Evolutionary conservation across 192 early-diverging fungal genomes (phyloP).

Genomic region (Umbelopsis ramanniana): DNA sequence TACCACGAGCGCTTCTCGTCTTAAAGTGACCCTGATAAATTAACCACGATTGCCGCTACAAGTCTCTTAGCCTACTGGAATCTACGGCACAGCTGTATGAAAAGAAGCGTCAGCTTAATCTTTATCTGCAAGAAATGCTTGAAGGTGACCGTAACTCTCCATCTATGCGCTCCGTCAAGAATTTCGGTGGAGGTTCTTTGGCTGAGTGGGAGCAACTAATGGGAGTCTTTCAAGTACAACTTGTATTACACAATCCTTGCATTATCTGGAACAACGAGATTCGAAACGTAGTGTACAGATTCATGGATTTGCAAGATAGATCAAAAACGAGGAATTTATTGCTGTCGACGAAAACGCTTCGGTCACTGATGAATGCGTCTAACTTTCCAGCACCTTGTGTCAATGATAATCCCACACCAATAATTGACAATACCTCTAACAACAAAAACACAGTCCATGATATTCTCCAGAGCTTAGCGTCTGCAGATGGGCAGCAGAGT

Average conservation of each 20-base stretch:
- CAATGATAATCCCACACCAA: neutral
- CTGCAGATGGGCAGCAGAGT: neutral
- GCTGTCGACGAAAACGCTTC: neutral
- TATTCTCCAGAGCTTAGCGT: neutral
- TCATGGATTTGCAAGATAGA: constrained; percentile 55
- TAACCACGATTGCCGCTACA: neutral
- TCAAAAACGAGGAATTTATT: constrained; percentile 1
- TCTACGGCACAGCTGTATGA: constrained; percentile 1
- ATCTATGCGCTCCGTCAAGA: neutral
- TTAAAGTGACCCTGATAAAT: no score
- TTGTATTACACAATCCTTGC: constrained; percentile 76
- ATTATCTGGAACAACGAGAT: constrained; percentile 80
- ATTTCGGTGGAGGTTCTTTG: neutral
- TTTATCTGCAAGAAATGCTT: neutral
- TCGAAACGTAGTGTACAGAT: constrained; percentile 73
- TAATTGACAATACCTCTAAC: neutral
- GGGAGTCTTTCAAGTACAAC: constrained; percentile 46
- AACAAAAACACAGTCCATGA: neutral
- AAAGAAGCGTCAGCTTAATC: constrained; percentile 14
- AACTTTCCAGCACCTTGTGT: neutral
- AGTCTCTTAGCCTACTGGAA: neutral
- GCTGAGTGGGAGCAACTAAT: constrained; percentile 9
- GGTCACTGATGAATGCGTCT: constrained; percentile 5
- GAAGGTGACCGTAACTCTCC: neutral
- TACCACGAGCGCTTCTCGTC: no score